Base-by-base conservation (phyloP, 106 monocot species). In the Dioscorea dumetorum region DNA sequence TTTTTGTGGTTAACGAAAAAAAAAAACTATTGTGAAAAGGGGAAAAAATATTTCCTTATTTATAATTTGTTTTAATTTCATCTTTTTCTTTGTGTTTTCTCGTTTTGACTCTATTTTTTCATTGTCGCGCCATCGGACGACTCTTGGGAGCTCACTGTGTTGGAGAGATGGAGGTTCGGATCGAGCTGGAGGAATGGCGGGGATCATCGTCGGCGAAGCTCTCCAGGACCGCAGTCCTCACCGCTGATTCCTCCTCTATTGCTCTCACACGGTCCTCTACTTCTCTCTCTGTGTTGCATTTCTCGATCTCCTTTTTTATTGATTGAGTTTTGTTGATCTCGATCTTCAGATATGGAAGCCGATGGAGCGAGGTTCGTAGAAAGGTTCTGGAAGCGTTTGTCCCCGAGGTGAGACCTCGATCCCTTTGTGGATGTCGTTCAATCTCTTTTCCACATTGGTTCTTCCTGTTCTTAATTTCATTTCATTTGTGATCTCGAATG, bases 301-400 rank as follows among this genome's bases (percentile, higher is more conserved):
- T 28, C 28, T 24, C 11, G 56, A 22, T 23, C 33, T 33, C 64
- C 4, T 11, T 23, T 50, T 33, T 50, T 64, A 28, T 28, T 22
- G 6, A 65, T 20, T 19, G 9, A 15, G 32, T 53, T 24, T 66
- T 53, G 19, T 77, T 76, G 20, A 64, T 32, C 18, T 34, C 1
- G 24, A n/a, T 57, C 16, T 95, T 67, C 73, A 95, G 91, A 57
- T 88, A 69, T 7, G 88, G 78, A 23, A 88, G 72, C 78, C 69
- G 73, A 61, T 88, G 85, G 88, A 72, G 21, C 22, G 85, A 81
- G 58, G 14, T 88, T 10, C 72, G 85, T 58, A 77, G 88, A 69
- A 83, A 78, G 67, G 69, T 95, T 62, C 19, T 91, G 24, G 83
- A 85, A 57, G 95, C 95, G 12, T 95, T 95, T 48, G 83, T 95